These are phyloP conservation scores for Moniliella sp. DNA, from an alignment of 1,284 basidiomycete genomes.

Conservation along the genomic window DNA sequence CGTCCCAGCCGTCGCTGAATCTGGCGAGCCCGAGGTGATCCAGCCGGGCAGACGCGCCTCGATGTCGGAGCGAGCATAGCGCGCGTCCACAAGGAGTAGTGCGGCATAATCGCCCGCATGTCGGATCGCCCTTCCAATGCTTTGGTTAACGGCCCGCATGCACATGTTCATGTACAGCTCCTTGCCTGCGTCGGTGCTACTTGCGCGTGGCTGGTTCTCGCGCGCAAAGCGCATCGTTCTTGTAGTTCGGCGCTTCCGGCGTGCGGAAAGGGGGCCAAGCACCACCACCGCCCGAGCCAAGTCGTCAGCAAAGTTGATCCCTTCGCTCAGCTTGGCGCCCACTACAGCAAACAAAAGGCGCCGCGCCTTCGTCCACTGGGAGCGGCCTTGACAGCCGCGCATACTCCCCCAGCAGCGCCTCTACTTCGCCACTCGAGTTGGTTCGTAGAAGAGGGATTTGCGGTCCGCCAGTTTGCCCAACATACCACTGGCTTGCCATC, in stretches of 20 bases:
- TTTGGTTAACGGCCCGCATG: constrained; percentile 90
- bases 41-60: constrained; percentile 15
- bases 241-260: constrained; percentile 66
- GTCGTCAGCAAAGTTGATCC: constrained; percentile 68
- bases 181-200: constrained; percentile 6
- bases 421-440: constrained; percentile 57
- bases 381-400: constrained; percentile 41
- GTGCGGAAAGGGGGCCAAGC: constrained; percentile 71
- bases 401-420: constrained; percentile 56
- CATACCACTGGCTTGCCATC: constrained; percentile 43
- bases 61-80: constrained; percentile 20
- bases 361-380: constrained; percentile 7
- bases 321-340: constrained; percentile 86
- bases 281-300: constrained; percentile 71
- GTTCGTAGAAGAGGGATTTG: constrained; percentile 63
- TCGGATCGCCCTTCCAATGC: constrained; percentile 44
- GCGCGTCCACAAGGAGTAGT: constrained; percentile 22
- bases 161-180: constrained; percentile 39
- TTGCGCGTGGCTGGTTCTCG: background rate
- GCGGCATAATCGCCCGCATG: constrained; percentile 25
- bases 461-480: background rate
- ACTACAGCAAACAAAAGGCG: constrained; percentile 55
- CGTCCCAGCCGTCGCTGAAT: too few species aligned
- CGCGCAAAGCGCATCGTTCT: constrained; percentile 69
- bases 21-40: too few species aligned